phyloP scores from a whole-genome alignment of 164 flowering plant species.

The Vitis rupestris region DNA sequence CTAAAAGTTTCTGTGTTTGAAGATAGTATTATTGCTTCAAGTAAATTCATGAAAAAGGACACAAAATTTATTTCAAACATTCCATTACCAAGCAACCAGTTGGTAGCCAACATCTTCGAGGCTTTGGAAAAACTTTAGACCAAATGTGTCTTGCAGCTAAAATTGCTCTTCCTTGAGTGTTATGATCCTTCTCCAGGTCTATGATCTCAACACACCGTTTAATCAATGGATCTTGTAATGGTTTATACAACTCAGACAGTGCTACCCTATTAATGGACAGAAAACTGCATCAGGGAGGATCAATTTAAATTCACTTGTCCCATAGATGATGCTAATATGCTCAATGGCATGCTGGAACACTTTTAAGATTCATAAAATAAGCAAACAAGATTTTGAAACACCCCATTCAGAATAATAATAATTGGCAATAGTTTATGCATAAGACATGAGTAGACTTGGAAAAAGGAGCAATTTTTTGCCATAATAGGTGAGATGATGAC shows the following conservation, averaged over 20 bases:
- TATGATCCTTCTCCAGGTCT: slow-evolving; percentile 39
- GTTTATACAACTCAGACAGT: slow-evolving; percentile 67
- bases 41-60: background rate
- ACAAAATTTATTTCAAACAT: slow-evolving; percentile 2
- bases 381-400: background rate
- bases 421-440: background rate
- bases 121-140: slow-evolving; percentile 77
- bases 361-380: background rate
- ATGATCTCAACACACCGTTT: slow-evolving; percentile 62
- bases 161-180: slow-evolving; percentile 20
- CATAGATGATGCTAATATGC: background rate
- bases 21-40: slow-evolving; percentile 5
- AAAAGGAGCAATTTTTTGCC: background rate
- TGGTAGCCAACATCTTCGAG: slow-evolving; percentile 90
- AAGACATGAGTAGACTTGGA: background rate
- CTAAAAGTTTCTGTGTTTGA: slow-evolving; percentile 70
- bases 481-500: too few relatives aligned
- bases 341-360: background rate
- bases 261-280: slow-evolving; percentile 18
- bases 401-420: background rate
- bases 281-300: background rate
- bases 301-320: background rate
- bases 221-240: slow-evolving; percentile 75
- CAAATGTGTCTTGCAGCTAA: slow-evolving; percentile 51
- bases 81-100: slow-evolving; percentile 88